Evolutionary conservation across 352 stramenopile species (phyloP), one percentile per base, ranked within the genome.

Genomic region (Phytophthora fragariae): DNA sequence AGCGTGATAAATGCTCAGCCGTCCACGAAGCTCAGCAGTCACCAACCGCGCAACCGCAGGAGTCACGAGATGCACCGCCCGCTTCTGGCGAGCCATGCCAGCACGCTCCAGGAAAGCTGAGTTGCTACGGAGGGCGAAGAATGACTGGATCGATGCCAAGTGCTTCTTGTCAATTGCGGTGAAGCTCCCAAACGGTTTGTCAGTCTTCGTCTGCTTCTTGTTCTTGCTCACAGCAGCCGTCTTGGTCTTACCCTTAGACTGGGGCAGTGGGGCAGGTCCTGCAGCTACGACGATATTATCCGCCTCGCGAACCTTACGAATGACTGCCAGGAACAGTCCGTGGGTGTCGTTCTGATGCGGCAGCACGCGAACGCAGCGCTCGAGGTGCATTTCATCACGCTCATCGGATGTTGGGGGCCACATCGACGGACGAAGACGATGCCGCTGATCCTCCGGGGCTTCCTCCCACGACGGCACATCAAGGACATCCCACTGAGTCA

Each of bases 311-410:
- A 81, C 56, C 63, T 93, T 94, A 66, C 97, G 97, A 31, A 99
- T 89, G 12, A 99, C 83, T 15, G 93, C 94, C n/a, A 99, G 69
- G 76, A 99, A 99, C 66, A 99, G 98, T 0, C 97, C 98, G 57
- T 98, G 97, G 0, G 97, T 99, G 76, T 99, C 92, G 63, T 99
- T 97, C 65, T 99, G 94, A 65, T 99, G 98, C 19, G 98, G 98
- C 14, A 99, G 82, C 27, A 99, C 68, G 3, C 98, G 93, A 60
- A 98, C 84, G 77, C 98, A 99, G 6, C 90, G 83, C 39, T 98
- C 84, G 19, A 99, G 72, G 39, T 94, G 81, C 61, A 97, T 80
- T 24, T 62, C 63, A 47, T 68, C 55, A 21, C 62, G 73, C 65
- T 97, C 82, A 29, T 90, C 70, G 11, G 75, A 50, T 0, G 75